These are phyloP conservation scores for Leccinum incarnatum DNA, from an alignment of 768 basidiomycete species.

Conservation along the genomic window DNA sequence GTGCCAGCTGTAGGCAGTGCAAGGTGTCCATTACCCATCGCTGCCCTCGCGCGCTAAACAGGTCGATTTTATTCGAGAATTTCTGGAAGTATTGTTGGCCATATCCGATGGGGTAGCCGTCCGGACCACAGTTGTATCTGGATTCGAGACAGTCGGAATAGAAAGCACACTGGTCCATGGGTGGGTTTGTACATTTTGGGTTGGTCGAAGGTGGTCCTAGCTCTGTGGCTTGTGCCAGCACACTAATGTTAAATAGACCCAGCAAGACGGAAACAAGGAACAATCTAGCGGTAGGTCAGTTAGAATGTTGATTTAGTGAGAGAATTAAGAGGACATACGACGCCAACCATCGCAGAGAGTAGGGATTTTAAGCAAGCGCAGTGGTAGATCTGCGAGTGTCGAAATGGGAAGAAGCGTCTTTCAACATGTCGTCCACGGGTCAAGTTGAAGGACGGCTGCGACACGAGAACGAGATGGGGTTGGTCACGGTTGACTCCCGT, in stretches of 20 bases:
- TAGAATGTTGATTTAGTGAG: neutral
- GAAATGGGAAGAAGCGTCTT: neutral
- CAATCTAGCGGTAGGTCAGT: neutral
- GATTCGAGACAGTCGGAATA: neutral
- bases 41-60: neutral
- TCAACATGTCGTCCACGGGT: neutral
- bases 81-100: neutral
- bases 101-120: neutral
- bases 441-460: too few species aligned
- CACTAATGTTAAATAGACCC: neutral
- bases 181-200: conserved; percentile 30
- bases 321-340: neutral
- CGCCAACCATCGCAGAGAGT: neutral
- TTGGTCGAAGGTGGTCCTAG: neutral
- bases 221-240: neutral
- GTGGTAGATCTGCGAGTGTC: neutral
- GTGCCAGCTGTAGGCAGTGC: conserved; percentile 2
- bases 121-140: neutral
- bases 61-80: neutral
- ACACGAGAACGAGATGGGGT: too few species aligned
- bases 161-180: conserved; percentile 37
- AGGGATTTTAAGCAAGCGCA: neutral
- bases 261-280: neutral
- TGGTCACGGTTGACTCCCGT: too few species aligned
- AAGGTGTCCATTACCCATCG: neutral